phyloP scores from a whole-genome alignment of 768 basidiomycete genomes.

The Tylopilus balloui region DNA sequence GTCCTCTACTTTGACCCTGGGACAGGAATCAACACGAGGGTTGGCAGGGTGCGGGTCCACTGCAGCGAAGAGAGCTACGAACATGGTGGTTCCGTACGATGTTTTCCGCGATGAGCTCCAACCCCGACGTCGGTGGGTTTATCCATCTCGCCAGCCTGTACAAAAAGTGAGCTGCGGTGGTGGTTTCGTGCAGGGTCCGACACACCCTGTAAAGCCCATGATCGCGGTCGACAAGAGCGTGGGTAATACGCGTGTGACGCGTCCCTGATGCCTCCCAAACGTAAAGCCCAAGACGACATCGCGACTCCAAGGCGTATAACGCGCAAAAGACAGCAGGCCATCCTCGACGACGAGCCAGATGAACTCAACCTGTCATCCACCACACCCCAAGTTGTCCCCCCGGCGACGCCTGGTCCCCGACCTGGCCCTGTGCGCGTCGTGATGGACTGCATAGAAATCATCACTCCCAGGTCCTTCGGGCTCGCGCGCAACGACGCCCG shows the following conservation, averaged over 20 bases:
- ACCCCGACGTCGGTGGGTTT: constrained; percentile 71
- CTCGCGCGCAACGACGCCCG: not conserved
- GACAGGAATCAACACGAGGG: constrained; percentile 16
- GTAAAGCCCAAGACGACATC: constrained; percentile 34
- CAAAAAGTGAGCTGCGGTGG: constrained; percentile 1
- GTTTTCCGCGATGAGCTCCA: constrained; percentile 66
- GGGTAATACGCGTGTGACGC: constrained; percentile 16
- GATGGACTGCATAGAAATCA: constrained; percentile 31
- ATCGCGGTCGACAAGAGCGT: constrained; percentile 10
- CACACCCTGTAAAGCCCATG: constrained; percentile 66
- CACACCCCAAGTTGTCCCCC: constrained; percentile 6
- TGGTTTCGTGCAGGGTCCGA: not conserved
- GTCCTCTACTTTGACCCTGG: constrained; percentile 57
- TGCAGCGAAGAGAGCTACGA: constrained; percentile 21
- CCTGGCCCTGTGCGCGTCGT: constrained; percentile 19
- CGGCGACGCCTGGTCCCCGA: constrained; percentile 24
- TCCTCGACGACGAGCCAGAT: constrained; percentile 20
- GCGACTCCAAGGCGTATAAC: constrained; percentile 34
- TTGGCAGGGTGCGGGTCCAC: constrained; percentile 4
- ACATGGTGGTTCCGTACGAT: constrained; percentile 68
- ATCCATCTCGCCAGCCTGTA: constrained; percentile 73
- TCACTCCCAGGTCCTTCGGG: constrained; percentile 18
- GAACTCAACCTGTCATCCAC: constrained; percentile 26
- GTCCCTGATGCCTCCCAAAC: constrained; percentile 36
- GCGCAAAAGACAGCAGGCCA: constrained; percentile 16